A percentile compares a stretch with the other conserved stretches of the same genome.
These are phyloP conservation scores for Quercus engelmannii DNA, from an alignment of 306 rosid genomes.

Conservation along the genomic window DNA sequence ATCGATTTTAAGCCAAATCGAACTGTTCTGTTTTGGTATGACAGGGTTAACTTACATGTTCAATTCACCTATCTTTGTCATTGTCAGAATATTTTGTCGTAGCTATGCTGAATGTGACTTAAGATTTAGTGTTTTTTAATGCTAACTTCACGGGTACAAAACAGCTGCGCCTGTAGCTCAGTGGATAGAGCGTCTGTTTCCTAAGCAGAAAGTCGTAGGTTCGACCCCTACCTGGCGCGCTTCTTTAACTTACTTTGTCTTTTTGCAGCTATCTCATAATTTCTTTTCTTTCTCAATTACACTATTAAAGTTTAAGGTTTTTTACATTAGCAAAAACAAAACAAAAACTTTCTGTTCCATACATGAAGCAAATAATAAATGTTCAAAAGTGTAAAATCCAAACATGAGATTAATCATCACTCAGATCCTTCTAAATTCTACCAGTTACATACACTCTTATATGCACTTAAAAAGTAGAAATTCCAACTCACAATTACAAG, in stretches of 20 bases:
- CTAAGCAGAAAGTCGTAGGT: conserved; percentile 95
- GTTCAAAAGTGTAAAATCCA: neutral
- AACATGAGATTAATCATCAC: neutral
- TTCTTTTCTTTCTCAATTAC: neutral
- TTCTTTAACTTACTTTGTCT: neutral
- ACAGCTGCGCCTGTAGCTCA: conserved; percentile 73
- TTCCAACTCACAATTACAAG: neutral
- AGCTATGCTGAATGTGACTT: neutral
- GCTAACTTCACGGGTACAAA: neutral
- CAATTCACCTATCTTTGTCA: neutral
- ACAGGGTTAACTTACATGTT: no score
- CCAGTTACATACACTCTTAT: neutral
- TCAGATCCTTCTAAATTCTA: conserved; percentile 1
- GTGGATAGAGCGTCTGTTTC: conserved; percentile 97
- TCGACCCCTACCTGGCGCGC: conserved; percentile 94
- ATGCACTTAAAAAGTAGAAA: conserved; percentile 13
- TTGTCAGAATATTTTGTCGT: neutral
- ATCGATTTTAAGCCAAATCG: no score
- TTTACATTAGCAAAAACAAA: no score
- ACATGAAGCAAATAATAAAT: no score
- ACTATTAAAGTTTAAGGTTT: neutral
- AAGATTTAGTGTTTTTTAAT: no score
- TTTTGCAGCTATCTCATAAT: neutral
- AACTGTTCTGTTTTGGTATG: no score
- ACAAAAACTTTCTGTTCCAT: no score